A percentile compares a stretch with the other conserved stretches of the same genome.
phyloP scores from a whole-genome alignment of 2,329 filamentous ascomycete genomes.

The Eurotiales sp. region DNA sequence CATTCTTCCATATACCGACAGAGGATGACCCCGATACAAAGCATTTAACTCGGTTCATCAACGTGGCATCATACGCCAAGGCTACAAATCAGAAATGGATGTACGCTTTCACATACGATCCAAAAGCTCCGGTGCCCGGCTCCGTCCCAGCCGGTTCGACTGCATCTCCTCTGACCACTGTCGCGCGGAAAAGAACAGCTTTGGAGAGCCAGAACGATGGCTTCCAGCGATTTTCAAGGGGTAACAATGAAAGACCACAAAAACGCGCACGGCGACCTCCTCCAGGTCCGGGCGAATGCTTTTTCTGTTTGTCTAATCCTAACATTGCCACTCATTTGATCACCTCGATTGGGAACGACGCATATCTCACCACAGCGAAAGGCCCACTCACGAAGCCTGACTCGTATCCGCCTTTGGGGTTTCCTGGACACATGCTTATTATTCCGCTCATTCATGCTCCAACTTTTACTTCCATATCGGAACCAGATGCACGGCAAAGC shows the following conservation, averaged over 20 bases:
- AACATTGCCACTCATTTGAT: constrained; percentile 83
- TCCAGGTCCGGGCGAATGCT: constrained; percentile 74
- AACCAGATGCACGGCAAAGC: constrained; percentile 51
- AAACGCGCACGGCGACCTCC: constrained; percentile 47
- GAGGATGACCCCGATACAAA: constrained; percentile 53
- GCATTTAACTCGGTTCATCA: constrained; percentile 81
- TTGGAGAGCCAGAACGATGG: constrained; percentile 33
- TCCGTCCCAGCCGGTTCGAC: constrained; percentile 69
- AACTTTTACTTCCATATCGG: constrained; percentile 65
- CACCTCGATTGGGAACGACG: constrained; percentile 79
- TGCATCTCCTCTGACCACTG: constrained; percentile 58
- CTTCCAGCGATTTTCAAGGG: constrained; percentile 38
- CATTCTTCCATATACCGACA: constrained; percentile 69
- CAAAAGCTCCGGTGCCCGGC: constrained; percentile 56
- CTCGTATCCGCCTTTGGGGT: constrained; percentile 69
- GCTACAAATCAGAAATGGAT: constrained; percentile 64
- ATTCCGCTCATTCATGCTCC: constrained; percentile 81
- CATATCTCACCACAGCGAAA: constrained; percentile 88
- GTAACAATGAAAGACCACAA: constrained; percentile 33
- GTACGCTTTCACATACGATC: constrained; percentile 64
- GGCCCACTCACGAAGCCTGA: constrained; percentile 72
- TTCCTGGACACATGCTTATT: constrained; percentile 84
- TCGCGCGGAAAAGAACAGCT: constrained; percentile 56
- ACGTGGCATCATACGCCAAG: constrained; percentile 76
- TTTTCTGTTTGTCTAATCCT: constrained; percentile 90